Percentiles rank a stretch among this genome's conserved stretches.
phyloP scores from a whole-genome alignment of 2,329 filamentous ascomycete species.

The Fusarium multiceps region DNA sequence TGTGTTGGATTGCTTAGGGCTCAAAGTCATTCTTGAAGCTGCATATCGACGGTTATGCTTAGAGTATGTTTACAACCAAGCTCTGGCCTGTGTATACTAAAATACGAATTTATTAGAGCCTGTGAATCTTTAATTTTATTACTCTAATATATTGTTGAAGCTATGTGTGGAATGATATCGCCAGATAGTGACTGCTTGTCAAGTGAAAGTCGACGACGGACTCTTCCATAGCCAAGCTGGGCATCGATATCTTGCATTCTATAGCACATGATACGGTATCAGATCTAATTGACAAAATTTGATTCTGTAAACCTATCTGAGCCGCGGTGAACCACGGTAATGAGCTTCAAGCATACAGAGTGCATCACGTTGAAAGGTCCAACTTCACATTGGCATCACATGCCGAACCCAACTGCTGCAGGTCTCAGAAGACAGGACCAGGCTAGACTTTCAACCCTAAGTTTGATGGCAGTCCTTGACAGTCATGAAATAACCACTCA shows the following conservation, averaged over 20 bases:
- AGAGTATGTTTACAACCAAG: background rate
- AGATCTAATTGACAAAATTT: background rate
- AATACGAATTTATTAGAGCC: background rate
- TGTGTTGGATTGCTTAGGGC: background rate
- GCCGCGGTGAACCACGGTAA: rapidly evolving
- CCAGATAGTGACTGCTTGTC: background rate
- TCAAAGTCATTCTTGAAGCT: background rate
- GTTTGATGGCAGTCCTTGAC: background rate
- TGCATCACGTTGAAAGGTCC: background rate
- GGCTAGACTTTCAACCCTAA: background rate
- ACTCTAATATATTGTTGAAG: rapidly evolving
- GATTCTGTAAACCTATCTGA: no score
- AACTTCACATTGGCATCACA: background rate
- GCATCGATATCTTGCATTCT: background rate
- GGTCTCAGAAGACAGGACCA: background rate
- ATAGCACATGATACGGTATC: no score
- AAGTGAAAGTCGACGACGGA: background rate
- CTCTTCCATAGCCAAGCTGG: background rate
- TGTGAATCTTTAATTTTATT: rapidly evolving
- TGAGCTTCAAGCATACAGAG: no score
- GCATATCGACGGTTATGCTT: background rate
- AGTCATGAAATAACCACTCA: background rate
- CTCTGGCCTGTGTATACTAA: background rate
- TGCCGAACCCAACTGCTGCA: background rate
- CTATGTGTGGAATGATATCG: background rate